A percentile compares a stretch with the other conserved stretches of the same genome.
These are phyloP conservation scores for Aphanomyces euteiches DNA, from an alignment of 352 stramenopile genomes.

Conservation along the genomic window DNA sequence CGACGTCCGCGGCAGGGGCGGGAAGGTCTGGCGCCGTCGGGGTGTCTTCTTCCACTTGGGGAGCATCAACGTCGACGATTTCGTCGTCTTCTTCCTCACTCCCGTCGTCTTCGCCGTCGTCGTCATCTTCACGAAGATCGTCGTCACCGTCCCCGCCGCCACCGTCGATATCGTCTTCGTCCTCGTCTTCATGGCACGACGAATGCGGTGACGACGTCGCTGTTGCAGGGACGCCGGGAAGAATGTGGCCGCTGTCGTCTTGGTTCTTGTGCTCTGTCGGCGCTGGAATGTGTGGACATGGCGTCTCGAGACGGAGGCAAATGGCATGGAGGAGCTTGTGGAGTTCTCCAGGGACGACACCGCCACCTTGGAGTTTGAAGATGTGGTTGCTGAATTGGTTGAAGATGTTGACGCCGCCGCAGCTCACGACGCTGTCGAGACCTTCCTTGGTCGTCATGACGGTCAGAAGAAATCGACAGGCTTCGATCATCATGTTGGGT, in stretches of 20 bases:
- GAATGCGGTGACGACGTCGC: slow-evolving; percentile 25
- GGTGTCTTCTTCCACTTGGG: slow-evolving; percentile 10
- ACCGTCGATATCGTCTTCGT: slow-evolving; percentile 44
- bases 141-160: slow-evolving; percentile 42
- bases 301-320: background rate
- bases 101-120: slow-evolving; percentile 17
- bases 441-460: slow-evolving; percentile 51
- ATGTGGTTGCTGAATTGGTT: slow-evolving; percentile 37
- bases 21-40: background rate
- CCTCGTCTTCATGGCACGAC: slow-evolving; percentile 11
- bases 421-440: slow-evolving; percentile 44
- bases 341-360: background rate
- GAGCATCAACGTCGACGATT: background rate
- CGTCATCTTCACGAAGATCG: slow-evolving; percentile 30
- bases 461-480: slow-evolving; percentile 61
- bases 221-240: slow-evolving; percentile 22
- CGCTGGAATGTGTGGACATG: background rate
- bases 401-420: slow-evolving; percentile 45
- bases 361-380: slow-evolving; percentile 33
- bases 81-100: slow-evolving; percentile 6
- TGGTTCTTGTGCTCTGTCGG: slow-evolving; percentile 1
- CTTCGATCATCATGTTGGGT: slow-evolving; percentile 45
- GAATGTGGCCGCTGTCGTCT: background rate
- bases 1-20: background rate
- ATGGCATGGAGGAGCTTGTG: slow-evolving; percentile 8